These are phyloP conservation scores for Puya raimondii DNA, from an alignment of 176 grass and related monocot genomes.

Conservation along the genomic window DNA sequence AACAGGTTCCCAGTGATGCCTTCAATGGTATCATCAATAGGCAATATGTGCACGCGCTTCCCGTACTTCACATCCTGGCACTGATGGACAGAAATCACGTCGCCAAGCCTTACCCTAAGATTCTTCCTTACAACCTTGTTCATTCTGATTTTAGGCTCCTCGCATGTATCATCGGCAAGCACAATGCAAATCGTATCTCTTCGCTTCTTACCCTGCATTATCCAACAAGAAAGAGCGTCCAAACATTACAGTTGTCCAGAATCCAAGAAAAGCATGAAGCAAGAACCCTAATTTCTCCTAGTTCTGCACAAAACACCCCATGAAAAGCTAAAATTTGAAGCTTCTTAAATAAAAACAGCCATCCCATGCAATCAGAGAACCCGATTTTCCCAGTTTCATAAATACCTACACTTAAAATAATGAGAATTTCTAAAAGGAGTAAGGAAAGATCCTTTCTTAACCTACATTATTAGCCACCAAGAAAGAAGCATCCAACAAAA, in stretches of 20 bases:
- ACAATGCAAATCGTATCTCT: slow-evolving; percentile 64
- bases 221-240: background rate
- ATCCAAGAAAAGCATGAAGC: background rate
- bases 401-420: too few relatives aligned
- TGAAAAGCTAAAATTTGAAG: too few relatives aligned
- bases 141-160: slow-evolving; percentile 70
- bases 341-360: too few relatives aligned
- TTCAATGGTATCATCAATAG: slow-evolving; percentile 70
- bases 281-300: background rate
- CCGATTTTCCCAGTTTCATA: too few relatives aligned
- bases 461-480: too few relatives aligned
- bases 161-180: slow-evolving; percentile 60
- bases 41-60: slow-evolving; percentile 67
- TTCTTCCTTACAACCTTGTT: slow-evolving; percentile 76
- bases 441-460: too few relatives aligned
- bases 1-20: slow-evolving; percentile 63
- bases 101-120: slow-evolving; percentile 55
- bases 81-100: slow-evolving; percentile 76
- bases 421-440: too few relatives aligned
- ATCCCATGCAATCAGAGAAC: too few relatives aligned
- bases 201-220: slow-evolving; percentile 63
- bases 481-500: too few relatives aligned
- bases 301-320: too few relatives aligned
- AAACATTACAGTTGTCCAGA: background rate
- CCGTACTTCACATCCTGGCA: slow-evolving; percentile 78